A percentile compares a stretch with the other conserved stretches of the same genome.
phyloP scores from a whole-genome alignment of 2,329 filamentous ascomycete genomes.

The Dothideomycetes sp. region DNA sequence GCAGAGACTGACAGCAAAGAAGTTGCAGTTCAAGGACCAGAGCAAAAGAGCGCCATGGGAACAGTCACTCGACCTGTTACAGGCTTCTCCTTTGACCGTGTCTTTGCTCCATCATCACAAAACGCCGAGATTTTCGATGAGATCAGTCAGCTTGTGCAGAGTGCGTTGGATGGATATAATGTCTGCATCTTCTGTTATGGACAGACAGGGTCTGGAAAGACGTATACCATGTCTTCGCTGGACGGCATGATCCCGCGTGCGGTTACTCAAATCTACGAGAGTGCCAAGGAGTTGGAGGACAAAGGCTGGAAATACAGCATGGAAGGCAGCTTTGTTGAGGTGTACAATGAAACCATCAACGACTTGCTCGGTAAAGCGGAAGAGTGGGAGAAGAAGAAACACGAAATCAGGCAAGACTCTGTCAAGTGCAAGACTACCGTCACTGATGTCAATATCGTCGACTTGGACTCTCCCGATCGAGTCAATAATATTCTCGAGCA shows the following conservation, averaged over 20 bases:
- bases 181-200: constrained; percentile 99
- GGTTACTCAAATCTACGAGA: constrained; percentile 86
- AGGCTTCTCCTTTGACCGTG: constrained; percentile 83
- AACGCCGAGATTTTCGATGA: constrained; percentile 90
- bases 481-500: constrained; percentile 70
- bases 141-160: constrained; percentile 93
- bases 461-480: constrained; percentile 65
- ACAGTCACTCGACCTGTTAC: constrained; percentile 68
- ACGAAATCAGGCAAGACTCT: constrained; percentile 82
- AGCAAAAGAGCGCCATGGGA: constrained; percentile 72
- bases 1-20: constrained; percentile 72
- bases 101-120: constrained; percentile 66
- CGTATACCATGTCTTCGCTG: constrained; percentile 80
- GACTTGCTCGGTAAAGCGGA: constrained; percentile 69
- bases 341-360: constrained; percentile 96
- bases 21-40: constrained; percentile 70
- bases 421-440: constrained; percentile 71
- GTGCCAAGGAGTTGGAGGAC: constrained; percentile 68
- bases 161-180: constrained; percentile 92
- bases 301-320: constrained; percentile 94
- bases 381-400: constrained; percentile 66
- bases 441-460: constrained; percentile 65
- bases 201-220: constrained; percentile 95
- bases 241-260: constrained; percentile 95
- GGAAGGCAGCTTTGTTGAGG: constrained; percentile 91